Conservation (phyloP, 805 yeast genomes). For the Kodamaea jinghongensis region DNA sequence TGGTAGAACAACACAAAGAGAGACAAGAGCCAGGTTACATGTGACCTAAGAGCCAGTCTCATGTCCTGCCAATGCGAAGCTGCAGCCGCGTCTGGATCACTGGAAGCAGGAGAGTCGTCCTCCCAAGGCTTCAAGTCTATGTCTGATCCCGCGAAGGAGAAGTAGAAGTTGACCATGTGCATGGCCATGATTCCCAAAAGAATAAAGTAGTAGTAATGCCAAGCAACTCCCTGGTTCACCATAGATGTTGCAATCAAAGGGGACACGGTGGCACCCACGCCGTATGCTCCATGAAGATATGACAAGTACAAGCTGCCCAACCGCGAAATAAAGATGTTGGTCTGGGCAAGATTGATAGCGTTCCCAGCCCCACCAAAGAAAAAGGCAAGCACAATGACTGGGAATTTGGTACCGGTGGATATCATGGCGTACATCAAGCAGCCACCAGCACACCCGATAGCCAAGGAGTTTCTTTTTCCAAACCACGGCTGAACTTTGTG, state of each 20-base stretch:
- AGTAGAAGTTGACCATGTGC: constrained; percentile 32
- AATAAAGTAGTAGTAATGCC: constrained; percentile 57
- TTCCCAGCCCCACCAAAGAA: constrained; percentile 59
- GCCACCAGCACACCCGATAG: constrained; percentile 36
- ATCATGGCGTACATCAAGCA: constrained; percentile 44
- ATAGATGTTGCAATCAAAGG: constrained; percentile 63
- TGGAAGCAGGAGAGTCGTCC: constrained; percentile 1
- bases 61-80: constrained; percentile 25
- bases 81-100: constrained; percentile 1
- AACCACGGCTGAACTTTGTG: constrained; percentile 41
- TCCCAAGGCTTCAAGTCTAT: constrained; percentile 42
- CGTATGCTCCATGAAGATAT: constrained; percentile 64
- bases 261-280: constrained; percentile 67
- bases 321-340: constrained; percentile 49
- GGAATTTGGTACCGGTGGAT: constrained; percentile 48
- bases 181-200: constrained; percentile 37
- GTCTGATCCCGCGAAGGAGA: constrained; percentile 50
- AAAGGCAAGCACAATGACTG: constrained; percentile 47
- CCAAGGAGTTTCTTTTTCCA: constrained; percentile 40
- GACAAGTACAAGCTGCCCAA: constrained; percentile 59
- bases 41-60: constrained; percentile 37
- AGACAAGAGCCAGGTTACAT: constrained; percentile 48
- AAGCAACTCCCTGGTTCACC: constrained; percentile 46
- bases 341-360: constrained; percentile 49
- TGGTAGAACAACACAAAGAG: constrained; percentile 57